Evolutionary conservation across 1,284 basidiomycete species (phyloP).

Genomic region (Pascua sp.): DNA sequence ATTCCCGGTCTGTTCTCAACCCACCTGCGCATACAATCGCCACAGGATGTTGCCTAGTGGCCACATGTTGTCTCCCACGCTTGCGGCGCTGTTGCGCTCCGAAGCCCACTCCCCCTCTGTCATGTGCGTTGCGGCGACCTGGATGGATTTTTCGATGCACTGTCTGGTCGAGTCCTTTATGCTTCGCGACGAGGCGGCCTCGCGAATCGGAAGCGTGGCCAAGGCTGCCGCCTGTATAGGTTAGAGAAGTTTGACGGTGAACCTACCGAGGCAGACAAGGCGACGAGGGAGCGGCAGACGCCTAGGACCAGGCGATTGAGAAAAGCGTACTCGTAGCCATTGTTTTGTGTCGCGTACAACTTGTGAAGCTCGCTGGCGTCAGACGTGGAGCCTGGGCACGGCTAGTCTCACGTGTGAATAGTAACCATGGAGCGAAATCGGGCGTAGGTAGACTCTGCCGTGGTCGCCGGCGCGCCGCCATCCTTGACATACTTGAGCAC

Average conservation of each 20-base stretch:
- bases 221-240: slow-evolving; percentile 24
- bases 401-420: not conserved
- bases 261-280: not conserved
- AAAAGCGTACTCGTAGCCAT: not conserved
- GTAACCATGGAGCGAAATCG: not conserved
- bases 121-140: slow-evolving; percentile 26
- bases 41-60: slow-evolving; percentile 33
- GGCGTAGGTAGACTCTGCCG: not conserved
- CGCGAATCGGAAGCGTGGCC: slow-evolving; percentile 28
- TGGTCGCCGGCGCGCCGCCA: not conserved
- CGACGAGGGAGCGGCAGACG: not conserved
- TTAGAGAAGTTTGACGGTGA: not conserved
- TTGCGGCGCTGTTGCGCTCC: not conserved
- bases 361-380: not conserved
- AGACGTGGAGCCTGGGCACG: not conserved
- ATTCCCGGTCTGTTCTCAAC: not conserved
- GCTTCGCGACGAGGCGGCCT: slow-evolving; percentile 29
- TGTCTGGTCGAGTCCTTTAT: slow-evolving; percentile 41
- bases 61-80: slow-evolving; percentile 38
- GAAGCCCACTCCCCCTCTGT: slow-evolving; percentile 22
- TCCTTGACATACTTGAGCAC: not conserved
- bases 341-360: not conserved
- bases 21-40: slow-evolving; percentile 37
- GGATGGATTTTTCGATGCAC: slow-evolving; percentile 34
- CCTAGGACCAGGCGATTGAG: not conserved